Conservation (phyloP, 176 grass and related monocot genomes). For the Thinopyrum elongatum region DNA sequence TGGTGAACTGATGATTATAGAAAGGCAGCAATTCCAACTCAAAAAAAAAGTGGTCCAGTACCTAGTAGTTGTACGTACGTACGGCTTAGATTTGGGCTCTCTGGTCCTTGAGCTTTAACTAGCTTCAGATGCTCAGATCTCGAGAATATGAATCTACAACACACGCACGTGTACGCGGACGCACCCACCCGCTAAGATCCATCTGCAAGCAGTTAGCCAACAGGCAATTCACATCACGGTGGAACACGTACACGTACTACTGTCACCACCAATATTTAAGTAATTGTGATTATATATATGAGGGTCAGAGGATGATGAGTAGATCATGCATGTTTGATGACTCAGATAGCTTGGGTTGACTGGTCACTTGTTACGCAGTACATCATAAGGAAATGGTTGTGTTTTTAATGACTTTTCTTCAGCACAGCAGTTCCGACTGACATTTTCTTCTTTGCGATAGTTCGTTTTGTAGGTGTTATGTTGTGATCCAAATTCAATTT, state of each 20-base stretch:
- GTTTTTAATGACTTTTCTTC: neutral
- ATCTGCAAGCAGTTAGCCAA: neutral
- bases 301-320: neutral
- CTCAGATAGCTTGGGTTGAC: neutral
- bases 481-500: too few relatives aligned
- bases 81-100: neutral
- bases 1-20: too few relatives aligned
- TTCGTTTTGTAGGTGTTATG: too few relatives aligned
- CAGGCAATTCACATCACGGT: neutral
- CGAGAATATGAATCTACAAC: neutral
- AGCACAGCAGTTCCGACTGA: neutral
- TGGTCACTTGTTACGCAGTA: neutral
- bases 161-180: neutral
- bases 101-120: neutral
- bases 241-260: neutral
- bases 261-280: neutral
- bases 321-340: neutral
- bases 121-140: neutral
- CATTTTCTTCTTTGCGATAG: neutral
- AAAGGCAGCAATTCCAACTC: too few relatives aligned
- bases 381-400: neutral
- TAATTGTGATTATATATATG: neutral
- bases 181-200: neutral
- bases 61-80: neutral
- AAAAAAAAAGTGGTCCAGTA: too few relatives aligned